Conservation (phyloP, 2,329 filamentous ascomycete species). For the Helminthosporium solani region DNA sequence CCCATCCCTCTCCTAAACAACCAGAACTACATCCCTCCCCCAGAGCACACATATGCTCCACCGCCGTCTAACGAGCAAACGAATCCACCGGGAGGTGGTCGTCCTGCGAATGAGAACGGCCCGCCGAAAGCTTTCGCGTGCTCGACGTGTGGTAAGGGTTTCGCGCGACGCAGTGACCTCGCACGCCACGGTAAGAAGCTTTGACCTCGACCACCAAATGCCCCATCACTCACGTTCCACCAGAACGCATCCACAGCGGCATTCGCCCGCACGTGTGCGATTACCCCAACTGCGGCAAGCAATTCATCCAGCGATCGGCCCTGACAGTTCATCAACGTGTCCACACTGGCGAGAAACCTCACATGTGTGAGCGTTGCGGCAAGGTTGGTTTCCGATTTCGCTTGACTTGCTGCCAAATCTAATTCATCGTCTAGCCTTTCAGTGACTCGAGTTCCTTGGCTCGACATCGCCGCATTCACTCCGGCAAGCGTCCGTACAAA, state of each 20-base stretch:
- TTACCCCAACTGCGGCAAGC: constrained; percentile 83
- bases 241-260: constrained; percentile 94
- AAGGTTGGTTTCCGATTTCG: constrained; percentile 64
- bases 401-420: constrained; percentile 13
- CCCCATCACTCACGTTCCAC: constrained; percentile 31
- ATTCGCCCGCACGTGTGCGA: constrained; percentile 91
- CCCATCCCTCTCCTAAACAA: constrained; percentile 58
- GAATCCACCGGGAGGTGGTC: constrained; percentile 40
- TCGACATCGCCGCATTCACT: constrained; percentile 90
- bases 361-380: constrained; percentile 94
- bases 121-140: constrained; percentile 81
- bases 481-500: constrained; percentile 93
- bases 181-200: constrained; percentile 80
- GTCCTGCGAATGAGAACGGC: constrained; percentile 49
- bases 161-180: constrained; percentile 89
- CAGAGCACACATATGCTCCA: constrained; percentile 50
- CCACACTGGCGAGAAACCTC: constrained; percentile 96
- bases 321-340: constrained; percentile 93
- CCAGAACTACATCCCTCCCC: constrained; percentile 55
- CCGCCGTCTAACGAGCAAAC: constrained; percentile 40
- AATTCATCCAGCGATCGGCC: constrained; percentile 95
- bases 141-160: constrained; percentile 85
- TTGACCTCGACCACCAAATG: constrained; percentile 29
- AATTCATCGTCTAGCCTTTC: constrained; percentile 67
- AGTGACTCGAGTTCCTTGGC: constrained; percentile 95